A percentile compares a stretch with the other conserved stretches of the same genome.
Evolutionary conservation across 2,329 filamentous ascomycete genomes (phyloP).

Genomic region (Botrytis fragariae): DNA sequence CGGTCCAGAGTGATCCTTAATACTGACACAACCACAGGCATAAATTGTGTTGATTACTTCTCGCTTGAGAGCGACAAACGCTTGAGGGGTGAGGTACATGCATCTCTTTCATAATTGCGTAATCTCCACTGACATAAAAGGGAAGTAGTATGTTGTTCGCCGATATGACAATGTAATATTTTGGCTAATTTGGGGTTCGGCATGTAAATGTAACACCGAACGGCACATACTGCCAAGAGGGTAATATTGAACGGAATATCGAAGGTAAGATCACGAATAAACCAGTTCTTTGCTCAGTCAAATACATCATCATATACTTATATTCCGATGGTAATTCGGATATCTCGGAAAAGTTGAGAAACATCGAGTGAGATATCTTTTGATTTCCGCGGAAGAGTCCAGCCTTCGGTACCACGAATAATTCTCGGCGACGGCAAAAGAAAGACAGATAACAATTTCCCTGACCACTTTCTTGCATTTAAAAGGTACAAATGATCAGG

Average conservation of each 20-base stretch:
- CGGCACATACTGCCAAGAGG: neutral
- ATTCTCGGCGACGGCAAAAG: neutral
- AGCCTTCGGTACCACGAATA: neutral
- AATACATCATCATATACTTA: neutral
- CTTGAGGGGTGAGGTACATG: neutral
- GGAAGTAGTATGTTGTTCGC: neutral
- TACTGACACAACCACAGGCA: neutral
- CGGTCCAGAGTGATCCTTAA: neutral
- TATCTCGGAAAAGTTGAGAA: neutral
- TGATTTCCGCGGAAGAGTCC: neutral
- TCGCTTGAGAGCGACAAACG: neutral
- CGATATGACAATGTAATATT: neutral
- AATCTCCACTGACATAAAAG: neutral
- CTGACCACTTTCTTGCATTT: neutral
- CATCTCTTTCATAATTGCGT: neutral
- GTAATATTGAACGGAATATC: neutral
- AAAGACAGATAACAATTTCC: neutral
- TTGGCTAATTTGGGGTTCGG: neutral
- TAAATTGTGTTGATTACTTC: neutral
- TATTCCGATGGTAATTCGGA: neutral
- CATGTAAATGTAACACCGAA: neutral
- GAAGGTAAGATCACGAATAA: neutral
- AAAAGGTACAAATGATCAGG: neutral
- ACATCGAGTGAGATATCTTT: neutral
- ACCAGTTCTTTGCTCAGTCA: neutral